A percentile compares a stretch with the other conserved stretches of the same genome.
phyloP scores from a whole-genome alignment of 2,329 filamentous ascomycete genomes.

The Colletotrichum eleusines region DNA sequence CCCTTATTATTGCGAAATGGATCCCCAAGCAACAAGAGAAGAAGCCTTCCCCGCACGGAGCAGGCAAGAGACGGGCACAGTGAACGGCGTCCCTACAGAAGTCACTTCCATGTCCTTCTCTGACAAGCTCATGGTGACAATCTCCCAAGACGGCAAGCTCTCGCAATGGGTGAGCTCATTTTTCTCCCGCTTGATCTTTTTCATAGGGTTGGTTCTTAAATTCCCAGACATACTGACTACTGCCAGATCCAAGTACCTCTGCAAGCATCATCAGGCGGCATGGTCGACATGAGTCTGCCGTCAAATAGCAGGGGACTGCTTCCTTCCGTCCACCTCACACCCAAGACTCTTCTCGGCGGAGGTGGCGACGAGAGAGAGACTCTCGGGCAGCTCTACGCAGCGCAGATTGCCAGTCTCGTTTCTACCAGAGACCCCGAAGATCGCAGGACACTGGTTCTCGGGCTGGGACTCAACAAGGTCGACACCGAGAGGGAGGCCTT shows the following conservation, averaged over 20 bases:
- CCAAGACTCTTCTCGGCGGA: constrained; percentile 87
- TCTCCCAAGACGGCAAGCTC: constrained; percentile 86
- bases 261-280: constrained; percentile 72
- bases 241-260: constrained; percentile 82
- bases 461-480: constrained; percentile 67
- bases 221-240: neutral
- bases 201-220: neutral
- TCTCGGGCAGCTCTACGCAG: constrained; percentile 87
- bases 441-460: constrained; percentile 70
- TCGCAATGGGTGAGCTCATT: constrained; percentile 84
- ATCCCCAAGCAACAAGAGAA: constrained; percentile 54
- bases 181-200: constrained; percentile 44
- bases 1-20: constrained; percentile 51
- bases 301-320: constrained; percentile 65
- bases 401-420: constrained; percentile 87
- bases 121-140: constrained; percentile 91
- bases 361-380: constrained; percentile 84
- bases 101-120: constrained; percentile 80
- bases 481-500: constrained; percentile 68
- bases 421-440: constrained; percentile 76
- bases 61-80: constrained; percentile 68
- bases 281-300: constrained; percentile 70
- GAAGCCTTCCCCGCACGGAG: constrained; percentile 78
- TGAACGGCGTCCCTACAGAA: constrained; percentile 79
- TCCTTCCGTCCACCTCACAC: constrained; percentile 84